phyloP scores from a whole-genome alignment of 2,329 filamentous ascomycete genomes.

The Alternaria ethzedia region DNA sequence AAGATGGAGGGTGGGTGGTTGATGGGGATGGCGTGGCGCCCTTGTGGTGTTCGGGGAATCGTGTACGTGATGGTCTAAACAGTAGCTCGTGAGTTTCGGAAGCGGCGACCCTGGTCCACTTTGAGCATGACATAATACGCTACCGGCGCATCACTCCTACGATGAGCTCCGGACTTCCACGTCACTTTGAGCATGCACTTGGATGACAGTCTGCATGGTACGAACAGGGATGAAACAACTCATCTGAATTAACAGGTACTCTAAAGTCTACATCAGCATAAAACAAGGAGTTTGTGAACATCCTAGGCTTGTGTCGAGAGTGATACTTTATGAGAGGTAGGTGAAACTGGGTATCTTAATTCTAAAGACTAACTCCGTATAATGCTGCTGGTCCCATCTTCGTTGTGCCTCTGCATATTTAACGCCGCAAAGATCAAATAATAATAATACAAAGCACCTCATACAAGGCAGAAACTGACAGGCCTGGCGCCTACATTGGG shows the following conservation, averaged over 20 bases:
- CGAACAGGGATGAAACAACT: not conserved
- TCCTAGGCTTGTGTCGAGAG: not conserved
- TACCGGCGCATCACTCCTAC: slow-evolving; percentile 13
- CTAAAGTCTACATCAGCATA: not conserved
- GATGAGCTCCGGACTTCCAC: slow-evolving; percentile 12
- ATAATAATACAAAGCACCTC: slow-evolving; percentile 17
- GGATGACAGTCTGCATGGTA: not conserved
- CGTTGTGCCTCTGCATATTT: not conserved
- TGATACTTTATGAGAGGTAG: slow-evolving; percentile 11
- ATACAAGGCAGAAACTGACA: not conserved
- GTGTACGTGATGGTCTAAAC: slow-evolving; percentile 34
- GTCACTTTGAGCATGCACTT: not conserved
- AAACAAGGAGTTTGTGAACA: not conserved
- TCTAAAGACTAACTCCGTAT: slow-evolving; percentile 28
- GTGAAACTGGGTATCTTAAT: slow-evolving; percentile 43
- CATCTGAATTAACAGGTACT: not conserved
- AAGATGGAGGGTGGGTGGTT: slow-evolving; percentile 31
- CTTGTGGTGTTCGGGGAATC: slow-evolving; percentile 34
- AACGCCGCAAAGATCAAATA: slow-evolving; percentile 1
- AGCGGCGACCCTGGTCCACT: slow-evolving; percentile 25
- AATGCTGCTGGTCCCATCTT: slow-evolving; percentile 17
- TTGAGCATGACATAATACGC: slow-evolving; percentile 25
- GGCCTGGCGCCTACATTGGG: not conserved
- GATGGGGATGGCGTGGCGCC: slow-evolving; percentile 42
- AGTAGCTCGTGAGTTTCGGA: slow-evolving; percentile 27